A percentile compares a stretch with the other conserved stretches of the same genome.
phyloP scores from a whole-genome alignment of 2,329 filamentous ascomycete genomes.

The Beauveria asiatica region DNA sequence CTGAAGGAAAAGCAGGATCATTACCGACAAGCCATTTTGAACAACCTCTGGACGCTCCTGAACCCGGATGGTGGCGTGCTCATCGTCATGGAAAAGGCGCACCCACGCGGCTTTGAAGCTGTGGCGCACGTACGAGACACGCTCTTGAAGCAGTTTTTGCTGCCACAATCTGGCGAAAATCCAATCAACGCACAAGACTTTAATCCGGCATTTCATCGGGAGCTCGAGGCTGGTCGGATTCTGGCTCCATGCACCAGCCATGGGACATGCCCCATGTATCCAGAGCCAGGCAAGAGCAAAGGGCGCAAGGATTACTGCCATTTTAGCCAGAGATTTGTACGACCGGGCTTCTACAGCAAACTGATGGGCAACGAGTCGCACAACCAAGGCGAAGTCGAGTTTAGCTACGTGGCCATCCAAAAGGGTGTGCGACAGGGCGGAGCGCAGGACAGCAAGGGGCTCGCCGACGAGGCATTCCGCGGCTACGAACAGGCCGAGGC shows the following conservation, averaged over 20 bases:
- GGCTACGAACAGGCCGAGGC: slow-evolving; percentile 54
- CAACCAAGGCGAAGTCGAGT: slow-evolving; percentile 86
- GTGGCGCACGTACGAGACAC: slow-evolving; percentile 76
- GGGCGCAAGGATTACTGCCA: slow-evolving; percentile 87
- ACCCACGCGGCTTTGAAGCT: slow-evolving; percentile 85
- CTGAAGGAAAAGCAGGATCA: slow-evolving; percentile 69
- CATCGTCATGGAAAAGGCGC: slow-evolving; percentile 81
- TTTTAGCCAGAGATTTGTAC: slow-evolving; percentile 81
- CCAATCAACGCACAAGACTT: slow-evolving; percentile 27
- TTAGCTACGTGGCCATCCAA: slow-evolving; percentile 80
- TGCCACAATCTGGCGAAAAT: slow-evolving; percentile 34
- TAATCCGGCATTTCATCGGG: slow-evolving; percentile 30
- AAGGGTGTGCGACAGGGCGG: slow-evolving; percentile 49
- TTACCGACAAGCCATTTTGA: slow-evolving; percentile 66
- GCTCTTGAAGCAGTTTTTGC: slow-evolving; percentile 67
- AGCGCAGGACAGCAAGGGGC: slow-evolving; percentile 40
- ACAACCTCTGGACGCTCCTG: slow-evolving; percentile 84
- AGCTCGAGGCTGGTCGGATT: slow-evolving; percentile 54
- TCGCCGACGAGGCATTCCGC: slow-evolving; percentile 58
- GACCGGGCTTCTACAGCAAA: slow-evolving; percentile 72
- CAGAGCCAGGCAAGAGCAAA: slow-evolving; percentile 54
- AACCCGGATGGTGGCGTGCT: slow-evolving; percentile 79
- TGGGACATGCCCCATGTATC: slow-evolving; percentile 80
- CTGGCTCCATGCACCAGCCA: slow-evolving; percentile 84
- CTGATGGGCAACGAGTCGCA: slow-evolving; percentile 55